These are phyloP conservation scores for Cytospora paraplurivora DNA, from an alignment of 2,329 filamentous ascomycete genomes.

Conservation along the genomic window DNA sequence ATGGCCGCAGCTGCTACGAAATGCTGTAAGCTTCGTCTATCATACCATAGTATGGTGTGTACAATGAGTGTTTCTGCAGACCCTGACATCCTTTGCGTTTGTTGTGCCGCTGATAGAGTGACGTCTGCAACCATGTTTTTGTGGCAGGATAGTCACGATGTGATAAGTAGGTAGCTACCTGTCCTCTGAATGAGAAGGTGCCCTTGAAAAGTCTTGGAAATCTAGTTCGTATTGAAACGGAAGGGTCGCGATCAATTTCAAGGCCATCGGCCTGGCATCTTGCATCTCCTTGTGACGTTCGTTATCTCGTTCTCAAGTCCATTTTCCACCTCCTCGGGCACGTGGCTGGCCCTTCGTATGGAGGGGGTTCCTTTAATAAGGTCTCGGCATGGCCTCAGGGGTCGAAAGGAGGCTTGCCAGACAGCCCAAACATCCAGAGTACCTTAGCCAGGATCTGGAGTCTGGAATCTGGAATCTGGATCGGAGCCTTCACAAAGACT, in stretches of 20 bases:
- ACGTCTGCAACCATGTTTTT: background rate
- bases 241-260: constrained; percentile 13
- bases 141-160: background rate
- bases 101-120: background rate
- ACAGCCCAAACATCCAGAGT: constrained; percentile 14
- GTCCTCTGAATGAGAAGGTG: background rate
- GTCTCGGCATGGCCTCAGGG: constrained; percentile 30
- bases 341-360: constrained; percentile 25
- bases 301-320: constrained; percentile 25
- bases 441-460: background rate
- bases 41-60: background rate
- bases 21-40: background rate
- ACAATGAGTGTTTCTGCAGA: background rate
- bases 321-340: constrained; percentile 22
- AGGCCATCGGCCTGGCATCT: constrained; percentile 17
- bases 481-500: constrained; percentile 8
- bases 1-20: background rate
- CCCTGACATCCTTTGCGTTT: background rate
- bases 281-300: constrained; percentile 23
- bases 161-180: background rate
- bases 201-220: constrained; percentile 5
- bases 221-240: constrained; percentile 14
- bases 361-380: constrained; percentile 20
- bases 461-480: background rate
- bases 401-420: constrained; percentile 24